Evolutionary conservation across 2,329 filamentous ascomycete genomes (phyloP), one percentile per base, ranked within the genome.

Genomic region (Lachnellula willkommii): DNA sequence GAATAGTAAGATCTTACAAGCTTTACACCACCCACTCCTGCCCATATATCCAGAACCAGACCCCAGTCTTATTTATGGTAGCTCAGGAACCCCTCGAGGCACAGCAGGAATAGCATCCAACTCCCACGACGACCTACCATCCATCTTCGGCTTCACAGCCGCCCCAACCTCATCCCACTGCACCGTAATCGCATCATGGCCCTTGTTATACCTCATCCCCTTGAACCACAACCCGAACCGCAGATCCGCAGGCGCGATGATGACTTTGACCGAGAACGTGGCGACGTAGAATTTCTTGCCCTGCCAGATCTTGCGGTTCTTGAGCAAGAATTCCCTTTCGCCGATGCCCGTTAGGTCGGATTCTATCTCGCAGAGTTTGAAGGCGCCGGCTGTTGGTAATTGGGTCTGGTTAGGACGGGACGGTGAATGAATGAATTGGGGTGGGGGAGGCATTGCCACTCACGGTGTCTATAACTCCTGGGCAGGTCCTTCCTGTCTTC

Each of bases 201-300:
- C 36, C 20, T 46, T 37, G n/a, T 48, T 53, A 39, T 53, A 74
- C 59, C 66, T 70, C 37, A 71, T 64, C 0, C 72, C 73, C 1
- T 64, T 70, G 56, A 73, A 75, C 75, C 75, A 77, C 2, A 77
- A 59, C 55, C 74, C 73, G 45, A 77, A 77, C 4, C 68, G 63
- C 36, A 84, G 69, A 54, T 84, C 81, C 0, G 82, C 77, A 0
- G 79, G 75, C 1, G 79, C 80, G 2, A 80, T 76, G 36, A 82
- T 71, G 5, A 81, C 79, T 52, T 80, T 75, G 0, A 84, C 74
- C 48, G 81, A 77, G 52, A 76, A 77, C 14, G 67, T 67, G 43
- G 71, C 74, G 7, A 73, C 59, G 46, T 72, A 76, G 52, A 69
- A 76, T 49, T 68, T 65, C 4, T 72, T 69, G n/a, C 65, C 67